A percentile compares a stretch with the other conserved stretches of the same genome.
These are phyloP conservation scores for Steccherinum ochraceum DNA, from an alignment of 768 basidiomycete species.

Conservation along the genomic window DNA sequence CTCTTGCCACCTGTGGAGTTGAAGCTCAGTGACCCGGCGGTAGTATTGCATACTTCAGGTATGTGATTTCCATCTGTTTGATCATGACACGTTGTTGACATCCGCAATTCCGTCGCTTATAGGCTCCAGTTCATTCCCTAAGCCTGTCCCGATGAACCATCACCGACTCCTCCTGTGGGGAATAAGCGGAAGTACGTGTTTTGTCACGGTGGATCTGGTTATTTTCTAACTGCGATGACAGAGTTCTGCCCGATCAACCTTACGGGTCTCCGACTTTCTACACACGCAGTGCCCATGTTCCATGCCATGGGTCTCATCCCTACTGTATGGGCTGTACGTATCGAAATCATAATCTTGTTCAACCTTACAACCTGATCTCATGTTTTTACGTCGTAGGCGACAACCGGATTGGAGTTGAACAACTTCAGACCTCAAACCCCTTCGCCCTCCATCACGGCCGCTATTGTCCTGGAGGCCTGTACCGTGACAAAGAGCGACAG, in stretches of 20 bases:
- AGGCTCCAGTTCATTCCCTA: constrained; percentile 13
- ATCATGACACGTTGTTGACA: too few relatives aligned
- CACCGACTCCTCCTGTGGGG: not conserved
- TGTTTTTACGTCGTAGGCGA: constrained; percentile 17
- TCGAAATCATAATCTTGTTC: constrained; percentile 2
- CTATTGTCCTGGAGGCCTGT: constrained; percentile 15
- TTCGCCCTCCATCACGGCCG: constrained; percentile 17
- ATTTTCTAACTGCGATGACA: constrained; percentile 2
- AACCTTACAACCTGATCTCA: constrained; percentile 15
- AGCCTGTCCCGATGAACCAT: constrained; percentile 12
- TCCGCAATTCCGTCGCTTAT: too few relatives aligned
- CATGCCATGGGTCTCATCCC: constrained; percentile 20
- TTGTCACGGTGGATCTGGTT: not conserved
- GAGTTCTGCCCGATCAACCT: constrained; percentile 20
- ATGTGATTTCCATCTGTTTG: not conserved
- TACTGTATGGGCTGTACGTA: constrained; percentile 16
- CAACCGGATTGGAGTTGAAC: constrained; percentile 15
- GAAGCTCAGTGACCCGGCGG: not conserved
- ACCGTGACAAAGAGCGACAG: constrained; percentile 14
- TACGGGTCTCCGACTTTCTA: constrained; percentile 9
- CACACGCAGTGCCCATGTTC: constrained; percentile 19
- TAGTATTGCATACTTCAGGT: constrained; percentile 14
- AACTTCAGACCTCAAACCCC: constrained; percentile 20
- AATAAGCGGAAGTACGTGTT: not conserved
- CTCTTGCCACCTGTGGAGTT: not conserved